Conservation (phyloP, 73 alveolate genomes). For the Diophrys appendiculata region DNA sequence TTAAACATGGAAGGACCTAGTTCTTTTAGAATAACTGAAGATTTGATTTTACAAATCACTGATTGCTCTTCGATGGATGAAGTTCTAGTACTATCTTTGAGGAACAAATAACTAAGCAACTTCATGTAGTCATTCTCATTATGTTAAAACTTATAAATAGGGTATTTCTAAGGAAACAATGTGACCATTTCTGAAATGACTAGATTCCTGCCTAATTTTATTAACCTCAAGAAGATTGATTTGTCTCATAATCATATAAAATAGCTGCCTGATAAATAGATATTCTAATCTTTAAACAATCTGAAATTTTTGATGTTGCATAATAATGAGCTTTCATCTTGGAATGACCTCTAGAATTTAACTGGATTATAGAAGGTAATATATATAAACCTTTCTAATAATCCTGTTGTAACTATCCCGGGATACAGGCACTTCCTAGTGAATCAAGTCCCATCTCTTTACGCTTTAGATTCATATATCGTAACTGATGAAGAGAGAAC, state of each 20-base stretch:
- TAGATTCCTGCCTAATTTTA: not conserved
- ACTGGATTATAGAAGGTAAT: slow-evolving; percentile 29
- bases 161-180: slow-evolving; percentile 48
- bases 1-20: too few relatives aligned
- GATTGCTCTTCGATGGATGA: slow-evolving; percentile 27
- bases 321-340: slow-evolving; percentile 25
- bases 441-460: slow-evolving; percentile 33
- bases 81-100: slow-evolving; percentile 36
- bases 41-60: slow-evolving; percentile 35
- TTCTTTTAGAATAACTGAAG: slow-evolving; percentile 38
- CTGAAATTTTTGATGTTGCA: slow-evolving; percentile 54
- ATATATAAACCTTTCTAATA: slow-evolving; percentile 52
- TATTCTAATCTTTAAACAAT: slow-evolving; percentile 10
- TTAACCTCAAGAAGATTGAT: slow-evolving; percentile 33
- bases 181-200: slow-evolving; percentile 24
- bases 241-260: slow-evolving; percentile 19
- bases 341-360: slow-evolving; percentile 40
- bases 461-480: slow-evolving; percentile 55
- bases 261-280: slow-evolving; percentile 20
- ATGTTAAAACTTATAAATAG: slow-evolving; percentile 34
- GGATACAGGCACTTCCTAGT: slow-evolving; percentile 63
- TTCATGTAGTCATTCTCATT: slow-evolving; percentile 22
- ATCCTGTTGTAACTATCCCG: slow-evolving; percentile 37
- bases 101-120: slow-evolving; percentile 21
- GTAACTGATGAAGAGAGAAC: slow-evolving; percentile 65